Evolutionary conservation across 768 basidiomycete species (phyloP), one percentile per base, ranked within the genome.

Genomic region (Podaxis sp.): DNA sequence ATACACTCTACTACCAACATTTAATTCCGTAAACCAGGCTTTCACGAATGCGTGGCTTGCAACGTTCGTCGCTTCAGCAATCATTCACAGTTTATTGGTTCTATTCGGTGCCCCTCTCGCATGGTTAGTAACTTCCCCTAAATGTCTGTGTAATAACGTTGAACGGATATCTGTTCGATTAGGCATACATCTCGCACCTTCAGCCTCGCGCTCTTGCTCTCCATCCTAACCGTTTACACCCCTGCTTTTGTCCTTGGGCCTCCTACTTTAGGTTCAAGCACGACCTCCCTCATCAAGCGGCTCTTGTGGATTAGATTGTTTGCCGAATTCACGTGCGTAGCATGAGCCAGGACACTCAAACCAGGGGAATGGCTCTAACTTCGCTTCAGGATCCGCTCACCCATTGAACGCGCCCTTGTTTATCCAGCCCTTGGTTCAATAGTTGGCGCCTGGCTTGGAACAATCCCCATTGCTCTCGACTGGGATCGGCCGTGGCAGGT

Each of bases 401-500:
- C 87, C 2, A 70, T 92, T 28, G 96, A 98, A 73, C 80, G 89
- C 57, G 86, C 87, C 0, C 72, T 96, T 22, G 83, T 96, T 17
- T 95, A 92, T 68, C 93, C 96, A 15, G 83, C 84, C 11, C 69
- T 89, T 26, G 93, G 93, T 44, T 78, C 91, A 0, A 66, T 90
- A 48, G 30, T 88, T 19, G 96, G 96, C 4, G 80, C 84, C 49
- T 97, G 95, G 96, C 39, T 83, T 13, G 95, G 95, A 15, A 86
- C 84, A 9, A 79, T 96, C 52, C 92, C 94, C 2, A 88, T 95
- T 52, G 91, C 93, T 0, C 85, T 99, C 17, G 96, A 99, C 75
- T 99, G 96, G 96, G 95, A 95, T 70, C 84, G 94, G 40, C 93
- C 96, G 6, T 98, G 96, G 96, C 96, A 98, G 89, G 95, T 92